Evolutionary conservation across 257 asterid species (phyloP).

Genomic region (Fraxinus pennsylvanica): DNA sequence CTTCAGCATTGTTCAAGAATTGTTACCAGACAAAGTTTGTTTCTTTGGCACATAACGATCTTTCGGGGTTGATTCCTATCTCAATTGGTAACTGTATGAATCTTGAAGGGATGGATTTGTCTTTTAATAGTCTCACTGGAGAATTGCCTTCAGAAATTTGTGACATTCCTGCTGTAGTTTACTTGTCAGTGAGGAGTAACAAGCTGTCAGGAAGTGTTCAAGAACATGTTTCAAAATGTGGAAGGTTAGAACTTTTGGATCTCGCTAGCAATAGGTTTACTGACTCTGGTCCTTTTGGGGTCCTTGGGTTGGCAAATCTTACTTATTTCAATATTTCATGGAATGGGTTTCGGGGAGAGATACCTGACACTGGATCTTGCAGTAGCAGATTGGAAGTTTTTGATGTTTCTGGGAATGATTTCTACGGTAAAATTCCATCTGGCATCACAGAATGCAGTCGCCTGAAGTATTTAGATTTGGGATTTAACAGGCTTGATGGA

Average conservation of each 20-base stretch:
- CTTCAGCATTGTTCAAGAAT: constrained; percentile 69
- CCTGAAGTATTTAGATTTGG: constrained; percentile 76
- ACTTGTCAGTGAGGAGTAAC: constrained; percentile 79
- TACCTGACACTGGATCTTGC: constrained; percentile 51
- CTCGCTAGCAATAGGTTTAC: constrained; percentile 74
- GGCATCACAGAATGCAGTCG: constrained; percentile 59
- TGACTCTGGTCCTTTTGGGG: constrained; percentile 65
- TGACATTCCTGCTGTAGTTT: constrained; percentile 49
- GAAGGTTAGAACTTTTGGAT: constrained; percentile 77
- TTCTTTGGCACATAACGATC: constrained; percentile 71
- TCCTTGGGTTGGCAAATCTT: constrained; percentile 47
- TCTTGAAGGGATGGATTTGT: constrained; percentile 91
- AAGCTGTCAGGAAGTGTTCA: constrained; percentile 67
- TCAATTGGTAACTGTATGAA: constrained; percentile 63
- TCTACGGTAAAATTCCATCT: constrained; percentile 61
- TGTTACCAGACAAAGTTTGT: constrained; percentile 65
- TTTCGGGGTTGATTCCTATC: constrained; percentile 72
- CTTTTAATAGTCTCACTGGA: constrained; percentile 68
- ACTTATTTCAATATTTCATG: constrained; percentile 63
- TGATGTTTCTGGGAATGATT: constrained; percentile 67
- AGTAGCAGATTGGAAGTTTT: constrained; percentile 50
- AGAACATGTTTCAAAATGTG: constrained; percentile 51
- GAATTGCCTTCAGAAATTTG: constrained; percentile 66
- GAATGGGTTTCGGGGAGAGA: constrained; percentile 61
- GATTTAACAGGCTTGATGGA: constrained; percentile 69